Base-by-base conservation (phyloP, 192 early-diverging fungal species). In the Coemansia javaensis region DNA sequence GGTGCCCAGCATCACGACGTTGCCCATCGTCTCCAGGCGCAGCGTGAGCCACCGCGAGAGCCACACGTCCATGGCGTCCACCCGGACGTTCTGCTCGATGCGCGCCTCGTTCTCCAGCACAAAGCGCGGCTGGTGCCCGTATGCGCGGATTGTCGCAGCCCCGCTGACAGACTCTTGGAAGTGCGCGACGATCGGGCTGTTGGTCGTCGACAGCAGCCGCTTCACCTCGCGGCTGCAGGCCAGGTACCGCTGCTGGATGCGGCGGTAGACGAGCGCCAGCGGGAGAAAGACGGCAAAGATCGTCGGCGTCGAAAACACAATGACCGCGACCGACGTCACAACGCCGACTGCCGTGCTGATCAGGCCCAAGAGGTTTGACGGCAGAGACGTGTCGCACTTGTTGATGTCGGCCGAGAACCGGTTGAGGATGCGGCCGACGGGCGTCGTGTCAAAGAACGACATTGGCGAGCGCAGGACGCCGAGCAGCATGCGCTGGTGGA, bases 121-220 rank as follows among this genome's bases (percentile, higher is more conserved):
- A 49, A 96, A 98, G 20, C 90, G 85, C 0, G 68, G 35, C 53
- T 96, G 85, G 44, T 85, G 90, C 41, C 77, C 48, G 59, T 93
- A 98, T 0, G 93, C 92, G 18, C 93, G 81, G 47, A 98, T 91
- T 0, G 90, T 91, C 1, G 89, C 71, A 6, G 91, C 48, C 0
- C 94, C 94, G 23, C 71, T 80, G 27, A 94, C 59, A 0, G 88
- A 81, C 47, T 93, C 90, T 27, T 84, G 78, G 54, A 96, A 82
- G 53, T 88, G 88, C 0, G 92, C 81, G 53, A 87, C 90, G 7
- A 94, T 69, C 7, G 91, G 88, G 13, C 83, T 85, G 18, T 86
- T 80, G n/a, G 88, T 71, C 12, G 90, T 78, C 0, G 87, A 88
- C 50, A 91, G 89, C 23, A 97, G 57, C 14, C 90, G 86, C 46